These are phyloP conservation scores for Kazachstania viticola DNA, from an alignment of 805 yeast genomes.

Conservation along the genomic window DNA sequence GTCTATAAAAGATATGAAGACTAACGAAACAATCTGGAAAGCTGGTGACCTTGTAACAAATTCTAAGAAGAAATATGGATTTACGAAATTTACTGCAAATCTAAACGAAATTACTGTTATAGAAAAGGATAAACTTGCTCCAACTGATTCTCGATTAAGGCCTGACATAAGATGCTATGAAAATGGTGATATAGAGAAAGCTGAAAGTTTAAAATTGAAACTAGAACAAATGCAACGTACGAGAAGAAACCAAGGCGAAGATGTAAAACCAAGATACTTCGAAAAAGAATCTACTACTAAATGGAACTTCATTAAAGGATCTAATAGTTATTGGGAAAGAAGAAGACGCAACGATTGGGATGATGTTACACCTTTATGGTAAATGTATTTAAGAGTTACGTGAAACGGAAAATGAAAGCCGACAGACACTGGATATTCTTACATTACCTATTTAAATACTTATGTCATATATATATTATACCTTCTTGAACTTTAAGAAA, in stretches of 20 bases:
- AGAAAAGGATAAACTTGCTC: slow-evolving; percentile 56
- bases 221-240: slow-evolving; percentile 75
- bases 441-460: too few relatives aligned
- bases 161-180: slow-evolving; percentile 78
- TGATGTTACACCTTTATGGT: slow-evolving; percentile 48
- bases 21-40: slow-evolving; percentile 48
- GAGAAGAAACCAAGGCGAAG: slow-evolving; percentile 51
- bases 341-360: slow-evolving; percentile 56
- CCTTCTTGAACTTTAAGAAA: too few relatives aligned
- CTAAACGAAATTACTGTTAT: slow-evolving; percentile 68
- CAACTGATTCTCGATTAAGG: slow-evolving; percentile 80
- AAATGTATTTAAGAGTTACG: too few relatives aligned
- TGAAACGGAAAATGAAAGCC: neutral
- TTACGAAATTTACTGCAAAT: slow-evolving; percentile 70
- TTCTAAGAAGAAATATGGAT: slow-evolving; percentile 63
- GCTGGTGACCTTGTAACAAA: slow-evolving; percentile 54
- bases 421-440: neutral
- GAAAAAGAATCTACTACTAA: slow-evolving; percentile 30
- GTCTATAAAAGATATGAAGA: slow-evolving; percentile 32
- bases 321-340: slow-evolving; percentile 66
- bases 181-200: slow-evolving; percentile 52
- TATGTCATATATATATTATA: neutral
- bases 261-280: slow-evolving; percentile 51
- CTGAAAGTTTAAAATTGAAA: slow-evolving; percentile 56
- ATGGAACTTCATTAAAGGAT: slow-evolving; percentile 50